These are phyloP conservation scores for Balakata baccata DNA, from an alignment of 345 rosid species.

Conservation along the genomic window DNA sequence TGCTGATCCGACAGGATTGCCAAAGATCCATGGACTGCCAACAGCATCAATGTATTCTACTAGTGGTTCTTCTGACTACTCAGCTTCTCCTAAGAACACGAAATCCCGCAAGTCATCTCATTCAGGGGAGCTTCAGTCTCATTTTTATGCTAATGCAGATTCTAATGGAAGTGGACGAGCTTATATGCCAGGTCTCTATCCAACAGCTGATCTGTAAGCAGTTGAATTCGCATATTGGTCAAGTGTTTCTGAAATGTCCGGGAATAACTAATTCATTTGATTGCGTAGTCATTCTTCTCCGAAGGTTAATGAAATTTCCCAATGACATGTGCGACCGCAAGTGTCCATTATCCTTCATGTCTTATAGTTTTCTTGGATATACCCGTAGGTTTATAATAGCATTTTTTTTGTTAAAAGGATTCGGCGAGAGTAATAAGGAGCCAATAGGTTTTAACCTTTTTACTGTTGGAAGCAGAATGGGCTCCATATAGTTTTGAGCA, in stretches of 20 bases:
- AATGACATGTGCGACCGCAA: not conserved
- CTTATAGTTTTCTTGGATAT: conserved; percentile 4
- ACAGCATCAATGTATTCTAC: conserved; percentile 53
- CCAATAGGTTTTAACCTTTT: conserved; percentile 19
- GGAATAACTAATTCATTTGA: conserved; percentile 16
- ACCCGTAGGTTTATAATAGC: conserved; percentile 30
- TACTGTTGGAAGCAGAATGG: not conserved
- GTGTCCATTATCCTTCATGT: conserved; percentile 11
- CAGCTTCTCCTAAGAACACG: conserved; percentile 53
- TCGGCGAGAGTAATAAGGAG: conserved; percentile 28
- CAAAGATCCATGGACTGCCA: conserved; percentile 74
- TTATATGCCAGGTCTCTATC: conserved; percentile 49
- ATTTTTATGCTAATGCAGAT: conserved; percentile 48
- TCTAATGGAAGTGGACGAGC: conserved; percentile 55
- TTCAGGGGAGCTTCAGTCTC: conserved; percentile 67
- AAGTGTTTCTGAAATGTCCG: conserved; percentile 5
- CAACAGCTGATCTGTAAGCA: conserved; percentile 37
- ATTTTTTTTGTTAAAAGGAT: conserved; percentile 33
- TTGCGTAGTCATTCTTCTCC: conserved; percentile 7
- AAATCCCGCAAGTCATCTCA: conserved; percentile 63
- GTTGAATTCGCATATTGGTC: conserved; percentile 4
- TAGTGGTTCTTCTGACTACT: conserved; percentile 48
- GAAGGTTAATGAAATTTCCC: conserved; percentile 10
- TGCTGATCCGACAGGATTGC: conserved; percentile 64
- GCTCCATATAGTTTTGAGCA: conserved; percentile 8